phyloP scores from a whole-genome alignment of 805 yeast species.

The Lipomyces sp. region DNA sequence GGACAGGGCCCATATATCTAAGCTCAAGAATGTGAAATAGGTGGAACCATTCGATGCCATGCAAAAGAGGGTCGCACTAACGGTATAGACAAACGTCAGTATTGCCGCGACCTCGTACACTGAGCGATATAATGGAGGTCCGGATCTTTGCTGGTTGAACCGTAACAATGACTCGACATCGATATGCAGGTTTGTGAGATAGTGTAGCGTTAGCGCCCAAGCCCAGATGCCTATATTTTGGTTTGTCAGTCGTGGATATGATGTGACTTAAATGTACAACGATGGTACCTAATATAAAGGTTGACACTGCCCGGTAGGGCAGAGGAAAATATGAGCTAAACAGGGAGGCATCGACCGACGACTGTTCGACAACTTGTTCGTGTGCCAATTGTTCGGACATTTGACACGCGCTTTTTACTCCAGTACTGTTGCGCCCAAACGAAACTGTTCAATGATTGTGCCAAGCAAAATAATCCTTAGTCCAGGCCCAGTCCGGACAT shows the following conservation, averaged over 20 bases:
- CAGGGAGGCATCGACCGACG: conserved; percentile 12
- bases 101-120: conserved; percentile 47
- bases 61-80: conserved; percentile 44
- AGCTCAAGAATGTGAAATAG: conserved; percentile 41
- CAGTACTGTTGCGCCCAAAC: not conserved
- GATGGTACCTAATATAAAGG: conserved; percentile 35
- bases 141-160: conserved; percentile 28
- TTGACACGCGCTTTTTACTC: too few species aligned
- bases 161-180: conserved; percentile 40
- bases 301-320: conserved; percentile 50
- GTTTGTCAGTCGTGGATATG: not conserved
- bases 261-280: too few species aligned
- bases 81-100: conserved; percentile 40
- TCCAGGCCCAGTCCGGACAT: too few species aligned
- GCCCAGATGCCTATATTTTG: conserved; percentile 44
- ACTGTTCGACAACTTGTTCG: conserved; percentile 6
- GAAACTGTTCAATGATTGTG: too few species aligned
- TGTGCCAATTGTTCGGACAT: not conserved
- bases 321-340: conserved; percentile 52
- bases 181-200: conserved; percentile 39
- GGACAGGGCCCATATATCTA: conserved; percentile 49
- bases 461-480: not conserved
- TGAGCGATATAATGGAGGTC: conserved; percentile 45
- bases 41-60: conserved; percentile 40
- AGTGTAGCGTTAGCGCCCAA: conserved; percentile 44